These are phyloP conservation scores for Colletotrichum horii DNA, from an alignment of 2,329 filamentous ascomycete species.

Conservation along the genomic window DNA sequence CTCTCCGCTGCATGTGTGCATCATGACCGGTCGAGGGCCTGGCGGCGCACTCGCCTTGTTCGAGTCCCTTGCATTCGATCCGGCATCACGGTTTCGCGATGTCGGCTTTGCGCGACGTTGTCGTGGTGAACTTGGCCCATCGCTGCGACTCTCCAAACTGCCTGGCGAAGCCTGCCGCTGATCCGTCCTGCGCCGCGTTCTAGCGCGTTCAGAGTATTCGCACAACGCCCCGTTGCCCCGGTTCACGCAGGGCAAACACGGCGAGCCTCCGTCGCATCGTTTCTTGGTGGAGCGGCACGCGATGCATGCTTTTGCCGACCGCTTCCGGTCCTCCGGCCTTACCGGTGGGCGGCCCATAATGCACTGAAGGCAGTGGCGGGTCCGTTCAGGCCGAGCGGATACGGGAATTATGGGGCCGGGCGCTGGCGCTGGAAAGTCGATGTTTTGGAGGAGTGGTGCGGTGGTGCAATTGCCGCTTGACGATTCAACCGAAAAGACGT, in stretches of 20 bases:
- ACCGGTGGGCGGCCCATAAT: slow-evolving; percentile 60
- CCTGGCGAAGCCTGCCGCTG: background rate
- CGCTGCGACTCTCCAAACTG: background rate
- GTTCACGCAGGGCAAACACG: slow-evolving; percentile 35
- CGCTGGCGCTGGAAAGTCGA: background rate
- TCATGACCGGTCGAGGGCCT: background rate
- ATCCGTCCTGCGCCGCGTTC: background rate
- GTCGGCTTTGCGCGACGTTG: background rate
- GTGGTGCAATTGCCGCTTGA: background rate
- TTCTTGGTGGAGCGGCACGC: slow-evolving; percentile 56
- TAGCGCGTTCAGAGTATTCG: background rate
- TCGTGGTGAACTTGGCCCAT: background rate
- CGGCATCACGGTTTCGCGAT: background rate
- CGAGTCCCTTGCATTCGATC: background rate
- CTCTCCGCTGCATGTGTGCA: slow-evolving; percentile 1
- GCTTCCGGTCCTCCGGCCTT: slow-evolving; percentile 50
- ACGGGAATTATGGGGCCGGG: background rate
- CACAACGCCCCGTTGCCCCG: background rate
- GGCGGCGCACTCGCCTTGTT: background rate
- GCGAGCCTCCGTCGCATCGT: slow-evolving; percentile 52
- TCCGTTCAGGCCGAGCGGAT: background rate
- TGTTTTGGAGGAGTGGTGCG: background rate
- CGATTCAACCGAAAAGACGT: background rate
- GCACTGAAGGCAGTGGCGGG: background rate
- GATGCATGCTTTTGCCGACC: slow-evolving; percentile 53